Base-by-base conservation (phyloP, 441 rosid genomes). In the Eutrema salsugineum region DNA sequence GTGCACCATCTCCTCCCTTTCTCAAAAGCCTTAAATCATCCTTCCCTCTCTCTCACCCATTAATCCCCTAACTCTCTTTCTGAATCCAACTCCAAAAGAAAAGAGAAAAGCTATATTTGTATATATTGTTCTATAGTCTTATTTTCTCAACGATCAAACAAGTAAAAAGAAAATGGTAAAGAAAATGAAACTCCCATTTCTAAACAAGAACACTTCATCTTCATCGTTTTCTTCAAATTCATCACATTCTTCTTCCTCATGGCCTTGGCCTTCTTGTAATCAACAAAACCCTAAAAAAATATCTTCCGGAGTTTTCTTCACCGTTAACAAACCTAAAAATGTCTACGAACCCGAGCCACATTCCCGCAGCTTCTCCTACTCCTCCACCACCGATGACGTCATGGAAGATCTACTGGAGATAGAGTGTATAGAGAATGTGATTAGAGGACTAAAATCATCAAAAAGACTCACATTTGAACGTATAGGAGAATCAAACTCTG, bases 261-360 rank as follows among this genome's bases (percentile, higher is more conserved):
- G 81, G 87, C 57, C 27, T 79, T 72, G 71, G 79, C 68, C 77
- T 55, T 81, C 88, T 24, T 86, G 87, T 33, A 87, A 88, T 22
- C 89, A 95, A 79, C 86, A 77, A 38, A 74, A 77, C 20, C 94
- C 90, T 33, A 85, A 79, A 75, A 91, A 86, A 54, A 66, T 44
- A 12, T 88, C 96, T 33, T 87, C 83, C 80, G 67, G 85, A 50
- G 78, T 58, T 8, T 75, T 66, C 40, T 38, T 38, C 49, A 53
- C 60, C 57, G 3, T 24, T 43, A 39, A 81, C 78, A 38, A 81
- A 76, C 39, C 83, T 84, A 11, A 77, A 70, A 84, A 82, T 85
- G 80, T 83, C 85, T 0, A 82, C 77, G 8, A 93, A 83, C 78
- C 80, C 89, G 1, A 82, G 63, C 68, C 73, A 67, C 55, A 73